Percentiles rank a stretch among this genome's conserved stretches.
Evolutionary conservation across 352 stramenopile species (phyloP).

Genomic region (Pythium monospermum): DNA sequence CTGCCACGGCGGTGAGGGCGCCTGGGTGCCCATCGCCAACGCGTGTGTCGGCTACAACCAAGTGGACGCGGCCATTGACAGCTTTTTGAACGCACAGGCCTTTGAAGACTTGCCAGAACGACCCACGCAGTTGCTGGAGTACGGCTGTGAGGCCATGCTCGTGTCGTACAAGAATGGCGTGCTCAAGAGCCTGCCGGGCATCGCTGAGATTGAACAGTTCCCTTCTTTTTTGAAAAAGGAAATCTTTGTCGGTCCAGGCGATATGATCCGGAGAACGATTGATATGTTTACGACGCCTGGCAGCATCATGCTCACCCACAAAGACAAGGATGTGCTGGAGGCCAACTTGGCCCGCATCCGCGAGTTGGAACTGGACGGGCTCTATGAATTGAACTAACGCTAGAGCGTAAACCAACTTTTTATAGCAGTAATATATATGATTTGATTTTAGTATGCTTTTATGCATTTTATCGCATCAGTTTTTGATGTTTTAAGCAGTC

Average conservation of each 20-base stretch:
- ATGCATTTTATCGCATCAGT: conserved; percentile 14
- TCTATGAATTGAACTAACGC: conserved; percentile 70
- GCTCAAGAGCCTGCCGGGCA: conserved; percentile 86
- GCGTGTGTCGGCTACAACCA: conserved; percentile 93
- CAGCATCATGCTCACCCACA: conserved; percentile 92
- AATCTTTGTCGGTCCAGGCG: conserved; percentile 80
- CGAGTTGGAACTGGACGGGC: conserved; percentile 67
- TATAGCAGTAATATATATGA: neutral
- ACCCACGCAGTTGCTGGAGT: conserved; percentile 66
- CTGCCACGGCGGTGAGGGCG: conserved; percentile 94
- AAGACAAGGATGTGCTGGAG: conserved; percentile 80
- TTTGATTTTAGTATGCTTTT: conserved; percentile 4
- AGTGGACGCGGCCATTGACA: conserved; percentile 87
- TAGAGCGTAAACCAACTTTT: neutral
- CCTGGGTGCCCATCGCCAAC: conserved; percentile 89
- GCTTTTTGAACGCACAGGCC: conserved; percentile 50
- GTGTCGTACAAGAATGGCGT: conserved; percentile 91
- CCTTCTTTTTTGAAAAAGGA: conserved; percentile 91
- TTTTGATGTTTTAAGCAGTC: conserved; percentile 62
- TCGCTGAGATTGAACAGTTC: conserved; percentile 88
- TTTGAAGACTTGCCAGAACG: conserved; percentile 60
- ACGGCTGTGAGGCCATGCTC: conserved; percentile 92
- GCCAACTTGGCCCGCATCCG: conserved; percentile 89
- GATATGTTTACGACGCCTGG: conserved; percentile 95
- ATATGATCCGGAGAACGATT: conserved; percentile 86